A percentile compares a stretch with the other conserved stretches of the same genome.
phyloP scores from a whole-genome alignment of 1,284 basidiomycete species.

The Somion occarium region DNA sequence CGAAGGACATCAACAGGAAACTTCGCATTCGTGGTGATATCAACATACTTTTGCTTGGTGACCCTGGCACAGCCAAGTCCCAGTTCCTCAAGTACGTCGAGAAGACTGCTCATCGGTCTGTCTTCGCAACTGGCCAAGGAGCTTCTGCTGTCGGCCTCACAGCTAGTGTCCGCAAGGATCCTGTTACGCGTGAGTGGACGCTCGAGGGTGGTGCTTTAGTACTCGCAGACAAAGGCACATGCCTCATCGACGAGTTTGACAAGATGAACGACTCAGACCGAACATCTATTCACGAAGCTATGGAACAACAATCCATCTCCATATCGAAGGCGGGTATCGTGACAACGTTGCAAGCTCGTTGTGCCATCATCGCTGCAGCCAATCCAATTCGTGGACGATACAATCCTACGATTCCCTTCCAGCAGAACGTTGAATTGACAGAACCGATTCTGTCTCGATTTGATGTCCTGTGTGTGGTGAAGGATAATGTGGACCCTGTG shows the following conservation, averaged over 20 bases:
- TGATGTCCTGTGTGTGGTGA: constrained; percentile 97
- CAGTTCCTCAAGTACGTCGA: constrained; percentile 99
- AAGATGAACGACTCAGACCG: constrained; percentile 99
- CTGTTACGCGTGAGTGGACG: constrained; percentile 97
- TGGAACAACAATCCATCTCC: constrained; percentile 99
- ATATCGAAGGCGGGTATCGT: constrained; percentile 99
- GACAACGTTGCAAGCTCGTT: constrained; percentile 93
- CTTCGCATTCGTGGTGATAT: constrained; percentile 97
- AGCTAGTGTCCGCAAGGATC: constrained; percentile 96
- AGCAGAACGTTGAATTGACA: constrained; percentile 97
- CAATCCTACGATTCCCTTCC: constrained; percentile 97
- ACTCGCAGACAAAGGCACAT: constrained; percentile 97
- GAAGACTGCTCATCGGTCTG: constrained; percentile 95
- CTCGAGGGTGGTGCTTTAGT: constrained; percentile 97
- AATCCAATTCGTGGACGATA: constrained; percentile 96
- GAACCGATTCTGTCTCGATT: constrained; percentile 99
- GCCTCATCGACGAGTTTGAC: constrained; percentile 99
- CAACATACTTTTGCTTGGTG: constrained; percentile 92
- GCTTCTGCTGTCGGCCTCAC: constrained; percentile 98
- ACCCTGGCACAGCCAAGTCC: constrained; percentile 98
- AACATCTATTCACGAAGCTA: constrained; percentile 98
- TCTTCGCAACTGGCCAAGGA: constrained; percentile 98
- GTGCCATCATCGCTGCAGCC: constrained; percentile 95
- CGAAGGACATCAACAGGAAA: constrained; percentile 96
- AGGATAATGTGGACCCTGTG: constrained; percentile 95